Evolutionary conservation across 257 asterid genomes (phyloP), one percentile per base, ranked within the genome.

Genomic region (Primulina tabacum): DNA sequence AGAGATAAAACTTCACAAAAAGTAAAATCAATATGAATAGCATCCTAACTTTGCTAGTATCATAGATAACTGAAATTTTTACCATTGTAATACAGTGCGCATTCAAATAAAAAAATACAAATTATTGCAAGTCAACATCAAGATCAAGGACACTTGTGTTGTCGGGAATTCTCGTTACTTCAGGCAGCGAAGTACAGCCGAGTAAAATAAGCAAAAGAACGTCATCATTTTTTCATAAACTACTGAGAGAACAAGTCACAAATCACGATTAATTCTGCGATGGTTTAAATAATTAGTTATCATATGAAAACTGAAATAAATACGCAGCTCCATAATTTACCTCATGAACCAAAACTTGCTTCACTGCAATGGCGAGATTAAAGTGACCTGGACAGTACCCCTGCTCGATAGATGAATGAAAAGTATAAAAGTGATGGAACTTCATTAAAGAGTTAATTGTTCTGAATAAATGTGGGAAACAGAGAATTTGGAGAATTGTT

Each of bases 311-410:
- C 9, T 40, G 56, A 58, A 67, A 52, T 57, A 68, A 7, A 56
- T 21, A 58, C 21, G 30, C 67, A 52, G 35, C 33, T 66, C 72
- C 60, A 65, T 62, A 38, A 78, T 79, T 75, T 74, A 87, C 98
- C 96, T 93, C 99, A 73, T 93, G 96, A 74, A 85, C 85, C 89
- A 93, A 86, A 73, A 90, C 84, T 78, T 89, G 88, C 86, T 93
- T 90, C 85, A 89, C 82, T 20, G 89, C 83, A 43, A 84, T 74
- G 69, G 95, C 85, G 69, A 90, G 90, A 72, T 87, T 87, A 71
- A 77, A 67, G 78, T 90, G 94, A 67, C 78, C 65, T 56, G 96
- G 82, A 58, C 43, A 68, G 73, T 88, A 84, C 64, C 75, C 99
- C 99, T 93, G 90, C 66, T 75, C 66, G 75, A 82, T 64, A 76